phyloP scores from a whole-genome alignment of 768 basidiomycete genomes.

The Agrocybe pediades region DNA sequence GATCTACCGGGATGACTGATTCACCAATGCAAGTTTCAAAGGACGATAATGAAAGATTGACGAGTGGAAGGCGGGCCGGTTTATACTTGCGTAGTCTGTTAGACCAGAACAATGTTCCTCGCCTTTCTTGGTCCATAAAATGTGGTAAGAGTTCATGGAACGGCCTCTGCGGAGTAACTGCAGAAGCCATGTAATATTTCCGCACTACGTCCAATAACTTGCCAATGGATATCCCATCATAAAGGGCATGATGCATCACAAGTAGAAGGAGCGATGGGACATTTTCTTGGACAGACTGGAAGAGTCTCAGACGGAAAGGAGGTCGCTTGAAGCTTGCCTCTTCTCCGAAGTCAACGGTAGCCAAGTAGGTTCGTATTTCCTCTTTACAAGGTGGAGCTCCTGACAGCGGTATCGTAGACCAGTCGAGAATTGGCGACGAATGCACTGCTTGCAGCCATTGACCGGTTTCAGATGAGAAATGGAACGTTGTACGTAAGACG shows the following conservation, averaged over 20 bases:
- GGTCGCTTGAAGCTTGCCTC: slow-evolving; percentile 25
- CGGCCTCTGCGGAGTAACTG: slow-evolving; percentile 20
- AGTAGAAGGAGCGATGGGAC: slow-evolving; percentile 30
- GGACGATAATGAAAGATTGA: neutral
- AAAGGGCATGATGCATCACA: slow-evolving; percentile 49
- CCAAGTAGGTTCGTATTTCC: slow-evolving; percentile 17
- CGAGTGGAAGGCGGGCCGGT: slow-evolving; percentile 18
- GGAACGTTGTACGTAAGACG: slow-evolving; percentile 50
- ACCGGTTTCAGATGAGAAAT: slow-evolving; percentile 37
- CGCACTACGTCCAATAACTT: slow-evolving; percentile 34
- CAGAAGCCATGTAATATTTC: slow-evolving; percentile 26
- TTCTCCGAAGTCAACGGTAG: slow-evolving; percentile 20
- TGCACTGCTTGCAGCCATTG: slow-evolving; percentile 35
- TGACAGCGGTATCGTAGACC: slow-evolving; percentile 18
- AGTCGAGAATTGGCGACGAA: slow-evolving; percentile 19
- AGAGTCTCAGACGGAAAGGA: slow-evolving; percentile 33
- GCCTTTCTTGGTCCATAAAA: slow-evolving; percentile 37
- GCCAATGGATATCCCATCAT: slow-evolving; percentile 46
- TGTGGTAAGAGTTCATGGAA: slow-evolving; percentile 39
- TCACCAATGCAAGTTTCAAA: slow-evolving; percentile 10
- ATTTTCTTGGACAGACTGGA: slow-evolving; percentile 9
- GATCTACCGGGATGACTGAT: slow-evolving; percentile 12
- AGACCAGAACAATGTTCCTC: slow-evolving; percentile 40
- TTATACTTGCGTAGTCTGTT: slow-evolving; percentile 24
- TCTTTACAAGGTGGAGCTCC: slow-evolving; percentile 19